phyloP scores from a whole-genome alignment of 2,329 filamentous ascomycete species.

The Exophiala sp. region DNA sequence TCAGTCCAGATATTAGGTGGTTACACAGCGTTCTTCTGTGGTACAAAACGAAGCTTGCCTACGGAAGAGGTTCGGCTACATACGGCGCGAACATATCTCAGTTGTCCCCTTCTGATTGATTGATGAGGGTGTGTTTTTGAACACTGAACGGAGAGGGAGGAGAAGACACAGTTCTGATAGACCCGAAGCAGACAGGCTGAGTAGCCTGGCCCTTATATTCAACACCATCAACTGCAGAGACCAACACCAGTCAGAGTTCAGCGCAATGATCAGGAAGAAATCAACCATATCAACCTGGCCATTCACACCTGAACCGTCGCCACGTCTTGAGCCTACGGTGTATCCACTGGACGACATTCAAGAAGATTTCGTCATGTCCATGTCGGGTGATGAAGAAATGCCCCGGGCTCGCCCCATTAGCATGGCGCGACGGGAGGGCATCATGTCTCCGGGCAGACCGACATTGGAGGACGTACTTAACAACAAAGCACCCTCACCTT shows the following conservation, averaged over 20 bases:
- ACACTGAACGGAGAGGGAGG: too few relatives aligned
- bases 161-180: background rate
- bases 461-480: slow-evolving; percentile 83
- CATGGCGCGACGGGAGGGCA: slow-evolving; percentile 39
- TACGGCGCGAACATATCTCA: slow-evolving; percentile 3
- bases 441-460: slow-evolving; percentile 55
- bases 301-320: slow-evolving; percentile 43
- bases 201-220: background rate
- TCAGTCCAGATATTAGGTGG: background rate
- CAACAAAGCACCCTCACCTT: slow-evolving; percentile 81
- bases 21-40: slow-evolving; percentile 23
- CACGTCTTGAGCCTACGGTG: slow-evolving; percentile 42
- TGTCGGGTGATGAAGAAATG: slow-evolving; percentile 33
- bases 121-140: too few relatives aligned
- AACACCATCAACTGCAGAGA: background rate
- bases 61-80: slow-evolving; percentile 15
- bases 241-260: slow-evolving; percentile 15
- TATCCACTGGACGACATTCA: slow-evolving; percentile 42
- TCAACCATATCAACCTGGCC: slow-evolving; percentile 30
- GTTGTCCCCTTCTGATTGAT: background rate
- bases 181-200: background rate
- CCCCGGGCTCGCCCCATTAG: slow-evolving; percentile 43
- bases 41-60: slow-evolving; percentile 21
- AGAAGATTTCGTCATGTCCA: slow-evolving; percentile 37
- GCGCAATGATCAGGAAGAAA: slow-evolving; percentile 30